These are phyloP conservation scores for Sporothrix dimorphospora DNA, from an alignment of 2,329 filamentous ascomycete genomes.

Conservation along the genomic window DNA sequence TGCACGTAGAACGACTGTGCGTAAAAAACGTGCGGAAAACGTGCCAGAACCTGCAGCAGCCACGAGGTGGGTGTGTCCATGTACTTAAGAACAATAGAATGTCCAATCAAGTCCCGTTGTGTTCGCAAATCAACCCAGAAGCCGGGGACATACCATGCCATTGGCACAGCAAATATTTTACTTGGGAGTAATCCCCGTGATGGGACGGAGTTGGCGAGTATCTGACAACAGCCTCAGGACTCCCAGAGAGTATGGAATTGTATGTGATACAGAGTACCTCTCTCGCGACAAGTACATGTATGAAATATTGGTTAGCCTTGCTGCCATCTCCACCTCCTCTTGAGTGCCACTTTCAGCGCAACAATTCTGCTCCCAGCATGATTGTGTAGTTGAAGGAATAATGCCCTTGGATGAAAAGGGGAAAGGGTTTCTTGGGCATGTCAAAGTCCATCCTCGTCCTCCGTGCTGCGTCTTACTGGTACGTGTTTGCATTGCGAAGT, in stretches of 20 bases:
- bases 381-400: no score
- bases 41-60: neutral
- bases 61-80: neutral
- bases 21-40: conserved; percentile 3
- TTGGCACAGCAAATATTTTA: neutral
- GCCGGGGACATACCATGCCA: neutral
- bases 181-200: neutral
- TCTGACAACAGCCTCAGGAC: no score
- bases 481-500: no score
- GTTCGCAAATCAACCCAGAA: neutral
- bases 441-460: no score
- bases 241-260: neutral
- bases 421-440: no score
- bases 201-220: neutral
- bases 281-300: no score
- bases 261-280: no score
- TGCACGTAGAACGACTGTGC: neutral
- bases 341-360: neutral
- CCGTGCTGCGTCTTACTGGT: no score
- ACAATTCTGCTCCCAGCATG: neutral
- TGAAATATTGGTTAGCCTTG: no score
- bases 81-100: neutral
- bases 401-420: no score
- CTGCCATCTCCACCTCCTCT: neutral
- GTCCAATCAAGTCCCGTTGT: neutral